These are phyloP conservation scores for Lophiotrema nucula DNA, from an alignment of 495 filamentous ascomycete genomes.

Conservation along the genomic window DNA sequence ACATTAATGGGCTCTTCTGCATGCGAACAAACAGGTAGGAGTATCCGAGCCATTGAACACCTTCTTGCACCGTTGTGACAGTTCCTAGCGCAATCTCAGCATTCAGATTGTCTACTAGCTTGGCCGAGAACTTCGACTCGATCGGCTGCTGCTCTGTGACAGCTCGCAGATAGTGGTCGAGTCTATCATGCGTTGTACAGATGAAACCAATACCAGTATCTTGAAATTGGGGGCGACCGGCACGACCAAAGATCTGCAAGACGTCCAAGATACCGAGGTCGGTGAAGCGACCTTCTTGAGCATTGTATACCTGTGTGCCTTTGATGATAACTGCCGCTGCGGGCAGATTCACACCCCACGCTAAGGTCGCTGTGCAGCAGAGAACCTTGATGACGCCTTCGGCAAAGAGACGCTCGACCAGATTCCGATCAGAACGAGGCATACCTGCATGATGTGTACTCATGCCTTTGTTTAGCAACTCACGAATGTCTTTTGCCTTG, in stretches of 20 bases:
- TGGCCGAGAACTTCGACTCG: slow-evolving; percentile 86
- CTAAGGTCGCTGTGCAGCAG: slow-evolving; percentile 96
- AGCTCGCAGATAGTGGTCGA: slow-evolving; percentile 87
- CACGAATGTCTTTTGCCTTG: slow-evolving; percentile 79
- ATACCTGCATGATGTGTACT: slow-evolving; percentile 97
- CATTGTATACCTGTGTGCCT: slow-evolving; percentile 93
- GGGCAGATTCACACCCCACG: slow-evolving; percentile 98
- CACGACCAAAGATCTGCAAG: slow-evolving; percentile 96
- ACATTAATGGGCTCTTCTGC: slow-evolving; percentile 84
- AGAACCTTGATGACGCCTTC: slow-evolving; percentile 90
- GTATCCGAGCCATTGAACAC: slow-evolving; percentile 94
- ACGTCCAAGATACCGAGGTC: slow-evolving; percentile 97
- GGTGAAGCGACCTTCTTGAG: slow-evolving; percentile 92
- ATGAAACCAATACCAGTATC: slow-evolving; percentile 96
- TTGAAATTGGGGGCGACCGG: slow-evolving; percentile 94
- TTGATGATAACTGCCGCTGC: slow-evolving; percentile 98
- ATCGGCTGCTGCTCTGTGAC: slow-evolving; percentile 96
- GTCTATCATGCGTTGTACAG: slow-evolving; percentile 87
- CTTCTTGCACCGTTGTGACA: slow-evolving; percentile 91
- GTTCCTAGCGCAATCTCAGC: slow-evolving; percentile 93
- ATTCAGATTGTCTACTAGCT: slow-evolving; percentile 93
- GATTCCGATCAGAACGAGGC: slow-evolving; percentile 85
- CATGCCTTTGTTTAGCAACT: slow-evolving; percentile 83
- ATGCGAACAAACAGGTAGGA: slow-evolving; percentile 97
- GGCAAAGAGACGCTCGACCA: slow-evolving; percentile 86